Evolutionary conservation across 2,329 filamentous ascomycete species (phyloP), one percentile per base, ranked within the genome.

Genomic region (Cladophialophora bantiana): DNA sequence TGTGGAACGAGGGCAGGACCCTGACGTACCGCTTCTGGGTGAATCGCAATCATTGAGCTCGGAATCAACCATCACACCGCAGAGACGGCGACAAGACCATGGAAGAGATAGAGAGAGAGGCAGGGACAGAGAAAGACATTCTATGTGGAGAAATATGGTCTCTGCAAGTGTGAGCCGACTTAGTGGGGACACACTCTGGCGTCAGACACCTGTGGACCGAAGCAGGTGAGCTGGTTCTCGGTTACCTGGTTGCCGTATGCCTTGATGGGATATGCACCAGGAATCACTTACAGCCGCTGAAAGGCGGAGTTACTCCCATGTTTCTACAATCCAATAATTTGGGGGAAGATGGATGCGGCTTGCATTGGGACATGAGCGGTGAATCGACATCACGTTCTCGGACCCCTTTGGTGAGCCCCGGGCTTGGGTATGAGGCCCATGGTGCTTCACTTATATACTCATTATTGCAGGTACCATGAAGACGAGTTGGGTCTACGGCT

Each of bases 111-210:
- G 18, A 18, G 45, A 50, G 45, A 26, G 45, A n/a, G 32, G 38
- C 6, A 32, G 32, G 31, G 54, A 70, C 74, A 31, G 77, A 9
- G 75, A 77, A 2, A 74, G 76, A 31, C 75, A 77, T 48, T 77
- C 78, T 26, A 76, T 74, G 57, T 83, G 81, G 82, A 76, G 80
- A 65, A 79, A 79, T 45, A 74, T 83, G 61, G 75, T 81, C 35
- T 77, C 79, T 5, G 71, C 81, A 15, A 82, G 80, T 67, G 75
- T 82, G 59, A 82, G 79, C 31, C 78, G 79, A 15, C 75, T 83
- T 7, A 82, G 78, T 65, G 82, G 82, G 6, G 81, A 83, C 60
- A 78, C 79, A n/a, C 48, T 73, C 7, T 73, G 71, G 72, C 60
- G 71, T 53, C 66, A 72, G 52, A 72, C 70, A 12, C 71, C 72